Base-by-base conservation (phyloP, 1,139 yeast genomes). In the Geotrichum aggregatum region DNA sequence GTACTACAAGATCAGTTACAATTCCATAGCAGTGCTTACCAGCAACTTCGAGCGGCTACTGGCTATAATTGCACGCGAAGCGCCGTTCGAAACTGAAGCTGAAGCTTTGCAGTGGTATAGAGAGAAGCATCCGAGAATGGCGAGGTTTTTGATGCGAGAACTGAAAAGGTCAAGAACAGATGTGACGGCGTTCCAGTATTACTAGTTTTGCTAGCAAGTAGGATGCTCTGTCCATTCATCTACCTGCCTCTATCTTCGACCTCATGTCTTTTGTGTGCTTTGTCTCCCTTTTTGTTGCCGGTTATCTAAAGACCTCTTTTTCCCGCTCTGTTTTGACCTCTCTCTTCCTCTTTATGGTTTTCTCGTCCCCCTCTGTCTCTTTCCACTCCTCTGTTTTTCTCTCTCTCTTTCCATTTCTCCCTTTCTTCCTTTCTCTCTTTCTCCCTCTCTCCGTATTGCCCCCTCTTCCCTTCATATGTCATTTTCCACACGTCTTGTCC, bases 101-200 rank as follows among this genome's bases (percentile, higher is more conserved):
- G 52, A 49, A 22, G 52, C 52, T 1, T 30, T 43, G 19, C 44
- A 49, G 13, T 5, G 36, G 11, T 49, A 43, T 24, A 36, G 19
- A 18, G 28, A 26, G 21, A 28, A 36, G 30, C 52, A 49, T 26
- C 41, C 40, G n/a, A 24, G 44, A 3, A 49, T 49, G 47, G 47
- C 52, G 13, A 24, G n/a, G 26, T 43, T 49, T 21, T 3, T 49
- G 28, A n/a, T 31, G 7, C 47, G 39, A 2, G 35, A 43, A 19
- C 14, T 31, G 18, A 30, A 33, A 24, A 31, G 19, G 7, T 26
- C 47, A 3, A 38, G 39, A 11, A 11, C 8, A n/a, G 22, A 28
- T 14, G 19, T 14, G 18, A n/a, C 33, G 16, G 22, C 10, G 22
- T 26, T 30, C 36, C 45, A 42, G 45, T 42, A 28, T 16, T 42